A percentile compares a stretch with the other conserved stretches of the same genome.
phyloP scores from a whole-genome alignment of 352 stramenopile genomes.

The Pythium phragmiticola region DNA sequence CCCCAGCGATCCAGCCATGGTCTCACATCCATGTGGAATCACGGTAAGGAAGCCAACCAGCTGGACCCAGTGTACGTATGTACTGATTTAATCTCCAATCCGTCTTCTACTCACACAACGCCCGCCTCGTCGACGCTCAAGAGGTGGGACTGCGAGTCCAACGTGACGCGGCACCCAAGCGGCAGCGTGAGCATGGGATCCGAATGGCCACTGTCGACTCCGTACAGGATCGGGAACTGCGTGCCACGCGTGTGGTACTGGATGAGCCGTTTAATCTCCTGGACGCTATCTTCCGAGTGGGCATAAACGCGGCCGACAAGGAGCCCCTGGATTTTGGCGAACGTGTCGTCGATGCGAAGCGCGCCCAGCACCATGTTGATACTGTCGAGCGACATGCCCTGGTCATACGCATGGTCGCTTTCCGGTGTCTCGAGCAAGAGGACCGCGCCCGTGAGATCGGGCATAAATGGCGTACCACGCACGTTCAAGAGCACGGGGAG shows the following conservation, averaged over 20 bases:
- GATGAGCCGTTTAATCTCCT: conserved; percentile 47
- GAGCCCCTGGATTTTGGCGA: conserved; percentile 46
- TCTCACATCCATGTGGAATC: not conserved
- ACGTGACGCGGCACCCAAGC: conserved; percentile 37
- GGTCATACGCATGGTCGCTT: conserved; percentile 40
- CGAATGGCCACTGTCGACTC: conserved; percentile 54
- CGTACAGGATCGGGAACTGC: conserved; percentile 59
- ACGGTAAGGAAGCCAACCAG: not conserved
- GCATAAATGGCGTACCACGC: conserved; percentile 48
- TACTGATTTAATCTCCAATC: not conserved
- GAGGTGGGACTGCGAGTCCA: conserved; percentile 36
- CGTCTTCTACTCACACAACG: conserved; percentile 15
- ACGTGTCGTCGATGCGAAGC: conserved; percentile 47
- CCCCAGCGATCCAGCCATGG: too few relatives aligned
- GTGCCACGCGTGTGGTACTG: conserved; percentile 47
- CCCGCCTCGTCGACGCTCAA: conserved; percentile 37
- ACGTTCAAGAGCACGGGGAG: conserved; percentile 58
- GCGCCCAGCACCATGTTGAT: conserved; percentile 50
- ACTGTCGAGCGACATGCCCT: conserved; percentile 45
- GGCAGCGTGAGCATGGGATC: conserved; percentile 59
- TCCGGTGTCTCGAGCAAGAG: conserved; percentile 58
- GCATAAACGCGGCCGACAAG: conserved; percentile 54
- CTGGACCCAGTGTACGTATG: not conserved
- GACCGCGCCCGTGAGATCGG: conserved; percentile 37
- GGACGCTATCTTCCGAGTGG: conserved; percentile 36